Percentiles rank a stretch among this genome's conserved stretches.
These are phyloP conservation scores for Backusella macrospora DNA, from an alignment of 192 early-diverging fungal genomes.

Conservation along the genomic window DNA sequence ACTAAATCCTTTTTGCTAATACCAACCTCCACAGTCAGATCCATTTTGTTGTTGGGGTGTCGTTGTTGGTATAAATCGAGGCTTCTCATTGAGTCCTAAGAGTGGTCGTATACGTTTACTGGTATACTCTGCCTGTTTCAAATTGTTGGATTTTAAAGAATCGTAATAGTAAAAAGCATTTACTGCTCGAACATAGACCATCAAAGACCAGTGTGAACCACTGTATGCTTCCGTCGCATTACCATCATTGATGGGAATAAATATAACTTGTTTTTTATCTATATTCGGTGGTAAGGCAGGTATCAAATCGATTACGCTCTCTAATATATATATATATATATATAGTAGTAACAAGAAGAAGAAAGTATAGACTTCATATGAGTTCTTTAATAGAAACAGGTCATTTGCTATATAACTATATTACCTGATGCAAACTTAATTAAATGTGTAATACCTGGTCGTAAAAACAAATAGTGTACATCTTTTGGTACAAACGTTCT, in stretches of 20 bases:
- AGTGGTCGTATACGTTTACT: slow-evolving; percentile 4
- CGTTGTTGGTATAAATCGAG: slow-evolving; percentile 15
- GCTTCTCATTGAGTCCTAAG: not conserved
- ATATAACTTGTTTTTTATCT: slow-evolving; percentile 10
- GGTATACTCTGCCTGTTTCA: not conserved
- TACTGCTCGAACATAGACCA: slow-evolving; percentile 21
- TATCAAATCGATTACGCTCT: slow-evolving; percentile 5
- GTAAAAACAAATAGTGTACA: slow-evolving; percentile 7
- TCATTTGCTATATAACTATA: not conserved
- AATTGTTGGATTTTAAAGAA: slow-evolving; percentile 19
- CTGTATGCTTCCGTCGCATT: slow-evolving; percentile 16
- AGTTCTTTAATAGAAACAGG: not conserved
- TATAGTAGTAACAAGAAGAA: not conserved
- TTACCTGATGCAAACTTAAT: slow-evolving; percentile 24
- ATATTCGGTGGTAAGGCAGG: slow-evolving; percentile 21
- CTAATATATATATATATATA: not conserved
- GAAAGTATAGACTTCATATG: too few relatives aligned
- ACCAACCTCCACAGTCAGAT: slow-evolving; percentile 31
- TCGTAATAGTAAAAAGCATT: slow-evolving; percentile 36
- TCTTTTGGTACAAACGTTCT: slow-evolving; percentile 7
- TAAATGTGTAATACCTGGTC: slow-evolving; percentile 26
- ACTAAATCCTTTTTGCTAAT: not conserved
- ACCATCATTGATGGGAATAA: slow-evolving; percentile 34
- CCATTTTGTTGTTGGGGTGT: slow-evolving; percentile 32
- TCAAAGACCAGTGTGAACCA: slow-evolving; percentile 33